phyloP scores from a whole-genome alignment of 371 early-diverging fungal genomes.

The Lichtheimia hyalospora region DNA sequence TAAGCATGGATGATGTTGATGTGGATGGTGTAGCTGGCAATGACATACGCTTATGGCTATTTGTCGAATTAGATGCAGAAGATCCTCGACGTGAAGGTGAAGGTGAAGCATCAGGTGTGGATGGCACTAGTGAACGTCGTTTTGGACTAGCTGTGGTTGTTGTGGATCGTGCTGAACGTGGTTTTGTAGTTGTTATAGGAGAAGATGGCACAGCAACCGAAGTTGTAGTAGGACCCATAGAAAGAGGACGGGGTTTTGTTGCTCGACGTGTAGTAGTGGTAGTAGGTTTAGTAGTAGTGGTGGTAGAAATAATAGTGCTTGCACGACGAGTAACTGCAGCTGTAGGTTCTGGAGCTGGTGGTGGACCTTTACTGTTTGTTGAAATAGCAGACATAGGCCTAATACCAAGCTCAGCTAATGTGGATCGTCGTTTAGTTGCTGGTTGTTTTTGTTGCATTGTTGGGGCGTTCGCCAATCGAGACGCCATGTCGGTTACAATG shows the following conservation, averaged over 20 bases:
- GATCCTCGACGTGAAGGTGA: slow-evolving; percentile 5
- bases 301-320: not conserved
- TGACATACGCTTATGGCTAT: not conserved
- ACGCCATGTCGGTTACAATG: too few relatives aligned
- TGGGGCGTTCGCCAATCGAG: too few relatives aligned
- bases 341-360: slow-evolving; percentile 11
- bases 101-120: not conserved
- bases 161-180: slow-evolving; percentile 5
- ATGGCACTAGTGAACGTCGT: slow-evolving; percentile 32
- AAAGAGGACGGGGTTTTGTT: slow-evolving; percentile 13
- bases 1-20: slow-evolving; percentile 5
- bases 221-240: slow-evolving; percentile 10
- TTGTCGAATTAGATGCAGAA: not conserved
- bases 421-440: slow-evolving; percentile 27
- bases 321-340: slow-evolving; percentile 8
- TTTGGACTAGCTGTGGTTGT: slow-evolving; percentile 16
- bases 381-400: slow-evolving; percentile 11
- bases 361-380: not conserved
- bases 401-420: slow-evolving; percentile 42
- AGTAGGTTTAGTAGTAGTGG: slow-evolving; percentile 10
- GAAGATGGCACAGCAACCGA: not conserved
- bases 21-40: slow-evolving; percentile 12
- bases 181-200: not conserved
- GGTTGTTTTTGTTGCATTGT: too few relatives aligned
- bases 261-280: slow-evolving; percentile 8